These are phyloP conservation scores for Globisporangium alternatum DNA, from an alignment of 352 stramenopile genomes.

Conservation along the genomic window DNA sequence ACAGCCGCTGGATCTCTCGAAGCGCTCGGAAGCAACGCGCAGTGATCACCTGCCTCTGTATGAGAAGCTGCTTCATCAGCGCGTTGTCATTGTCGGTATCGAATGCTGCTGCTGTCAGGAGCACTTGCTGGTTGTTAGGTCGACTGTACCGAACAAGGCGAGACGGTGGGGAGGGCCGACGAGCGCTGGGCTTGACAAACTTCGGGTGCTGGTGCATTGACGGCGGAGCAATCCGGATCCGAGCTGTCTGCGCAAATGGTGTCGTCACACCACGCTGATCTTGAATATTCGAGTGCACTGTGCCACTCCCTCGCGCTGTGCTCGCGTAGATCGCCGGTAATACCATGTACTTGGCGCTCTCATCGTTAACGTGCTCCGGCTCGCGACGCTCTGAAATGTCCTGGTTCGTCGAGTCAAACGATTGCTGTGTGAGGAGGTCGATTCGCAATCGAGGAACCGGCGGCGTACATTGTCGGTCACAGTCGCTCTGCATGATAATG, in stretches of 20 bases:
- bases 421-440: conserved; percentile 5
- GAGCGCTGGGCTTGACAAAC: background rate
- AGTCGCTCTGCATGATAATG: background rate
- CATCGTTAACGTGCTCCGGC: background rate
- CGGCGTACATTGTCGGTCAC: background rate
- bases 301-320: background rate
- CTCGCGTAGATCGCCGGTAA: conserved; percentile 1
- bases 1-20: conserved; percentile 22
- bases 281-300: too few relatives aligned
- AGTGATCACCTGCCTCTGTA: conserved; percentile 21
- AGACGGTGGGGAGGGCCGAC: background rate
- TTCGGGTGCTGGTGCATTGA: conserved; percentile 8
- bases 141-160: background rate
- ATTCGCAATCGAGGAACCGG: conserved; percentile 10
- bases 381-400: background rate
- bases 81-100: conserved; percentile 11
- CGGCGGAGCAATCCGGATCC: conserved; percentile 30
- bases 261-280: background rate
- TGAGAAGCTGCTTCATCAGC: conserved; percentile 66
- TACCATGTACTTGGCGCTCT: background rate
- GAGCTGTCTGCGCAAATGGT: conserved; percentile 14
- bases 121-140: conserved; percentile 4
- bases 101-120: background rate
- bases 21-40: conserved; percentile 33
- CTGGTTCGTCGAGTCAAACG: background rate